Percentiles rank a stretch among this genome's conserved stretches.
Evolutionary conservation across 1,284 basidiomycete genomes (phyloP).

Genomic region (Sporisorium iseilematis-ciliati): DNA sequence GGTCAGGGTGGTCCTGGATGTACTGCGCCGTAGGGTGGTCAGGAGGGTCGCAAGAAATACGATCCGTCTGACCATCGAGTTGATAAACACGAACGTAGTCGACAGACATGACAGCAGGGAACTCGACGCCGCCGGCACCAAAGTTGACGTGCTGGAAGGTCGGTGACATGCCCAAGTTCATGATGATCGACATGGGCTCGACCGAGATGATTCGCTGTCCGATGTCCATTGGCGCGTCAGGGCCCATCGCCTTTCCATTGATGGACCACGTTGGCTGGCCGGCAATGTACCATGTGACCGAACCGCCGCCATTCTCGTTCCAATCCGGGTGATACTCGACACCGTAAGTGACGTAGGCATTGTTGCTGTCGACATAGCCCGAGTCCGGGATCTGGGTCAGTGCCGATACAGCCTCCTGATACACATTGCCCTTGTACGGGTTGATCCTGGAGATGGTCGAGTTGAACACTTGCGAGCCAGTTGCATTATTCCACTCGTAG

Average conservation of each 20-base stretch:
- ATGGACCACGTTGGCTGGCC: constrained; percentile 65
- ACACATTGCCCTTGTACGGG: constrained; percentile 62
- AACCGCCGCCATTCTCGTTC: constrained; percentile 59
- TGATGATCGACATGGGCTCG: constrained; percentile 67
- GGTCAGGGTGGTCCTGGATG: constrained; percentile 60
- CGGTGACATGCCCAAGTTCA: constrained; percentile 64
- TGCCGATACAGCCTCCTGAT: constrained; percentile 69
- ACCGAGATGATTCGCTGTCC: constrained; percentile 57
- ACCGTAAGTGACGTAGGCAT: constrained; percentile 56
- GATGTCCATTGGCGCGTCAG: constrained; percentile 52
- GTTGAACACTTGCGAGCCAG: constrained; percentile 50
- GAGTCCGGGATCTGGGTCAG: constrained; percentile 60
- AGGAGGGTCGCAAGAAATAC: constrained; percentile 60
- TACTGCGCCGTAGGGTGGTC: constrained; percentile 66
- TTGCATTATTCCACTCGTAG: constrained; percentile 60
- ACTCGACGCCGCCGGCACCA: constrained; percentile 44
- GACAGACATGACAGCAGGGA: constrained; percentile 57
- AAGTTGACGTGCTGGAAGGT: constrained; percentile 65
- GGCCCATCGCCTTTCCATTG: constrained; percentile 40
- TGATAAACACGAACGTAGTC: constrained; percentile 67
- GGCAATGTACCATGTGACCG: constrained; percentile 63
- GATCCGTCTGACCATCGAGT: constrained; percentile 41
- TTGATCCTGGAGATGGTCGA: constrained; percentile 53
- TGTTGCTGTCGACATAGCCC: constrained; percentile 50
- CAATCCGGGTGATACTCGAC: constrained; percentile 68